Evolutionary conservation across 2,329 filamentous ascomycete species (phyloP), one percentile per base, ranked within the genome.

Genomic region (Fusarium brevicatenulatum): DNA sequence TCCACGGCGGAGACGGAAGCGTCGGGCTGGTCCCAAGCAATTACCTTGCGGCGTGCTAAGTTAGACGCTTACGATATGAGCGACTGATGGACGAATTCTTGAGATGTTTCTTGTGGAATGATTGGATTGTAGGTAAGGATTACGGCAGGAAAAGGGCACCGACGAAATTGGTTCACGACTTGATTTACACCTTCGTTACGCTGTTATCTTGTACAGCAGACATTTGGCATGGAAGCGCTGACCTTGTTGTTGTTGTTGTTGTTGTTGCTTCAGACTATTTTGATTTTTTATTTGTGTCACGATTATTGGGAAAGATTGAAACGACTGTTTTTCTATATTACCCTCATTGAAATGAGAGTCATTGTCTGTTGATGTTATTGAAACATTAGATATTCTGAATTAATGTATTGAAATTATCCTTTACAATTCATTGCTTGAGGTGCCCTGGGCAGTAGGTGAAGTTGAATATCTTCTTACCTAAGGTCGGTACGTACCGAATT

Each of bases 21-120:
- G 80, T 87, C 65, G 90, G 90, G 68, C 85, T 92, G 78, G 90
- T 92, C 73, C 90, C 90, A 72, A 92, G 90, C 81, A 92, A 92
- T 79, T 92, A 92, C 76, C 84, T 92, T 67, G 87, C 90, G 80
- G 83, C 86, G 49, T 86, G 85, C 68, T 88, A 37, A 37, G 9
- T 37, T 37, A 78, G 80, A 66, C 68, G 40, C 55, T 47, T 42
- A 68, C 53, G 46, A 65, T 58, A 54, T 66, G 42, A 64, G 53
- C 49, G 61, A 67, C 42, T 64, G 53, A 58, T 37, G 54, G 59
- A 55, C 67, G 23, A 60, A 60, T 25, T 65, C 57, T 57, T 56
- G 42, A 50, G 39, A 54, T 34, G 28, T 34, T 56, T 44, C 21
- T 37, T 28, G 23, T 21, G 23, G 32, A 39, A 46, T 68, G 57